Conservation (phyloP, 805 yeast genomes). For the Trichomonascus vanleenenianus region DNA sequence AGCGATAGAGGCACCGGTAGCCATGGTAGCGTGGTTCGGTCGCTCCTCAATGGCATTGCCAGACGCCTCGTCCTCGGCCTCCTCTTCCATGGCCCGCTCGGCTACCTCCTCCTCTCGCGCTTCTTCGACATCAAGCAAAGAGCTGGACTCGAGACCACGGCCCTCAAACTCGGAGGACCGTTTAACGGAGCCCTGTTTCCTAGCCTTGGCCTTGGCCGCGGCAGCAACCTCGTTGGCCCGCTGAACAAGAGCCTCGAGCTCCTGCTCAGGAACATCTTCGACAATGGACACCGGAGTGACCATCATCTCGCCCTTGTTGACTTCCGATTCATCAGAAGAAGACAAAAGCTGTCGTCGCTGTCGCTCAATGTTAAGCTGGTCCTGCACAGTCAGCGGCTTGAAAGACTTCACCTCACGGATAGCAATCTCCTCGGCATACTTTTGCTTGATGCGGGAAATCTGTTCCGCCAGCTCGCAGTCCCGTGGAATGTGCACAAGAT, state of each 20-base stretch:
- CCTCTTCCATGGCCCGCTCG: constrained; percentile 14
- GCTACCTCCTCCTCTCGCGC: constrained; percentile 19
- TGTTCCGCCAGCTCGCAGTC: constrained; percentile 43
- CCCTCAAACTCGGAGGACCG: constrained; percentile 29
- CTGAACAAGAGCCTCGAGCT: constrained; percentile 28
- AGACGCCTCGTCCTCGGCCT: constrained; percentile 14
- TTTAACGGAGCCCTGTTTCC: constrained; percentile 4
- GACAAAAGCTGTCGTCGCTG: constrained; percentile 48
- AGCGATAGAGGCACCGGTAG: constrained; percentile 1
- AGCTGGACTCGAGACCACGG: constrained; percentile 18
- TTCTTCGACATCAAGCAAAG: neutral
- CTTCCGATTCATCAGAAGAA: constrained; percentile 39
- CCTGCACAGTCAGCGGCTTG: constrained; percentile 52
- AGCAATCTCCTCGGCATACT: constrained; percentile 34
- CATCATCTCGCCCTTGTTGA: constrained; percentile 41
- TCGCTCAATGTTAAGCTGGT: constrained; percentile 67
- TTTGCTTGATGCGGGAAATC: constrained; percentile 42
- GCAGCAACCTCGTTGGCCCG: constrained; percentile 21
- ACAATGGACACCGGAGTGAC: constrained; percentile 62
- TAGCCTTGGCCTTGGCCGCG: constrained; percentile 9
- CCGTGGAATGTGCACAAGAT: constrained; percentile 47
- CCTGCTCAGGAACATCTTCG: constrained; percentile 17
- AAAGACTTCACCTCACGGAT: constrained; percentile 31
- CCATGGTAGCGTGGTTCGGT: constrained; percentile 1
- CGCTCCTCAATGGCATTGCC: constrained; percentile 6